A percentile compares a stretch with the other conserved stretches of the same genome.
phyloP scores from a whole-genome alignment of 257 asterid genomes.

The Capsicum baccatum region DNA sequence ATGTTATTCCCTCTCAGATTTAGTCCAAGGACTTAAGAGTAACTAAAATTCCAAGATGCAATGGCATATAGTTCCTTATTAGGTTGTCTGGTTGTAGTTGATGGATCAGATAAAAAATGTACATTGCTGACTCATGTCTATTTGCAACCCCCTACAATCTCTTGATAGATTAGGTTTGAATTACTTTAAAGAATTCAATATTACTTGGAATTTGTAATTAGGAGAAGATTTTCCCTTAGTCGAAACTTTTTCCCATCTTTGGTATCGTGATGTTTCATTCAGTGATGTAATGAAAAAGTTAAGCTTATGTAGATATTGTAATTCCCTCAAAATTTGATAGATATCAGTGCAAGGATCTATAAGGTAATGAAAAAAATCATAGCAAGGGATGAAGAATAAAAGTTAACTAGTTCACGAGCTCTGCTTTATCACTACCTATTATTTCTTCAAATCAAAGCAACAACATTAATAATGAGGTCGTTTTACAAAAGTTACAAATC shows the following conservation, averaged over 20 bases:
- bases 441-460: not conserved
- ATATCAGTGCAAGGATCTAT: constrained; percentile 21
- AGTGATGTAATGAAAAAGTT: constrained; percentile 31
- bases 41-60: not conserved
- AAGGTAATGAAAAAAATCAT: constrained; percentile 36
- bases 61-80: constrained; percentile 32
- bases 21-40: constrained; percentile 23
- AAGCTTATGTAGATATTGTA: constrained; percentile 24
- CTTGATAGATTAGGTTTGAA: not conserved
- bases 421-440: not conserved
- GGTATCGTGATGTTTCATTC: not conserved
- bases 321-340: constrained; percentile 32
- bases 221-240: constrained; percentile 3
- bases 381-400: constrained; percentile 26
- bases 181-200: constrained; percentile 32
- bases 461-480: not conserved
- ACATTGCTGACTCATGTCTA: not conserved
- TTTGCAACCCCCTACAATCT: not conserved
- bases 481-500: constrained; percentile 29
- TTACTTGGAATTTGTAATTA: constrained; percentile 23
- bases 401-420: not conserved
- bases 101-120: not conserved
- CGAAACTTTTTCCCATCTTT: constrained; percentile 39
- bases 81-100: constrained; percentile 18
- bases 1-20: not conserved